Conservation (phyloP, 164 flowering plant species). For the Magnolia officinalis region DNA sequence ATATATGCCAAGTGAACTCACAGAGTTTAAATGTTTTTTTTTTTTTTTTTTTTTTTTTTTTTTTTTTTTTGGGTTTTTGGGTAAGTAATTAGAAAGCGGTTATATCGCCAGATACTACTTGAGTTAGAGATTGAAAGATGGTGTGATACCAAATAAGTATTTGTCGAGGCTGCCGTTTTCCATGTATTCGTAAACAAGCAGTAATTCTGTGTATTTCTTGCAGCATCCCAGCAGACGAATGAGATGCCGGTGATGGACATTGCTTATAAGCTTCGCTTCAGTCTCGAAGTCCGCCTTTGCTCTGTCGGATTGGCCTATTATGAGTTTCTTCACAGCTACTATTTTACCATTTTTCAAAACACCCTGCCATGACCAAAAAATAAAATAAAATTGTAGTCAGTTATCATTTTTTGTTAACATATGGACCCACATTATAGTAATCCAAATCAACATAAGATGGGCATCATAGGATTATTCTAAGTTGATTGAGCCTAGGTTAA, state of each 20-base stretch:
- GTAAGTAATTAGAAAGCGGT: too few relatives aligned
- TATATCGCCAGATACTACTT: neutral
- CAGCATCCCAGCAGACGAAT: conserved; percentile 59
- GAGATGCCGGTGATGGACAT: conserved; percentile 60
- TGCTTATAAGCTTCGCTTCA: conserved; percentile 56
- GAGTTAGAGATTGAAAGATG: neutral
- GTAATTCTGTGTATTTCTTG: conserved; percentile 41
- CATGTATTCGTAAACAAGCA: conserved; percentile 56
- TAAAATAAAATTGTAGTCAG: neutral
- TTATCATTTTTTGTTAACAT: too few relatives aligned
- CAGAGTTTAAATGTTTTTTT: too few relatives aligned
- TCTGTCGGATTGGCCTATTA: conserved; percentile 25
- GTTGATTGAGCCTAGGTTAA: neutral
- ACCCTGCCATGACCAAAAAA: conserved; percentile 28
- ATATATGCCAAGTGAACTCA: too few relatives aligned
- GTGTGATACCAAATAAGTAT: conserved; percentile 43
- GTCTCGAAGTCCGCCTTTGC: conserved; percentile 37
- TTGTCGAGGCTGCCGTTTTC: conserved; percentile 53
- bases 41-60: too few relatives aligned
- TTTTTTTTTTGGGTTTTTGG: too few relatives aligned
- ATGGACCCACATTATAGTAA: neutral
- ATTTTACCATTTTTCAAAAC: conserved; percentile 39
- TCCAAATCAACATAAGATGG: neutral
- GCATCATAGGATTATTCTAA: neutral
- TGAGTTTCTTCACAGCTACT: conserved; percentile 57